Percentiles rank a stretch among this genome's conserved stretches.
Conservation (phyloP, 768 basidiomycete genomes). For the Mycena belliarum region DNA sequence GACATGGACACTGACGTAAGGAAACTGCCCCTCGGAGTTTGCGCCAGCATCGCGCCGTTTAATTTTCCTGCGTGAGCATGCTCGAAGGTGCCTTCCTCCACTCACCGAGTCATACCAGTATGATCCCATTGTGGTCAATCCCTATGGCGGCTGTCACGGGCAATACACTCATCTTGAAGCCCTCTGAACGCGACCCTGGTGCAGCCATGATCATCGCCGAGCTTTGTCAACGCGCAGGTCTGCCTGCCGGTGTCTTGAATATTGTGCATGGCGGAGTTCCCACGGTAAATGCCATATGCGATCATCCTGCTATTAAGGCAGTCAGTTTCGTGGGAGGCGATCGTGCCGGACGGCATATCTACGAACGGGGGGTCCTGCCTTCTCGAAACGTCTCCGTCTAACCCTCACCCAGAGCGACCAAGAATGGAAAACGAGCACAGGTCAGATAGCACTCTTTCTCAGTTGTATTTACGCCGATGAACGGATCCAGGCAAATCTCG, state of each 20-base stretch:
- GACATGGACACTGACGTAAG: conserved; percentile 96
- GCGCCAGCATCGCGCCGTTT: conserved; percentile 85
- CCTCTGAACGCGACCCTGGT: conserved; percentile 95
- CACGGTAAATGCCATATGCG: conserved; percentile 93
- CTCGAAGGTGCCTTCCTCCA: neutral
- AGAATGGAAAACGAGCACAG: conserved; percentile 88
- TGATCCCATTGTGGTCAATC: conserved; percentile 98
- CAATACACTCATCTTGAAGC: conserved; percentile 93
- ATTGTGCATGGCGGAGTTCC: conserved; percentile 88
- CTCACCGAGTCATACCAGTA: conserved; percentile 42
- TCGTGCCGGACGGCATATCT: conserved; percentile 91
- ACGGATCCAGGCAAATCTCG: conserved; percentile 56
- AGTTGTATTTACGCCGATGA: neutral
- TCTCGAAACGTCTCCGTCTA: neutral
- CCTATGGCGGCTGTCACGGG: conserved; percentile 87
- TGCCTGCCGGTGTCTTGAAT: conserved; percentile 85
- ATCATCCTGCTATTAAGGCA: conserved; percentile 87
- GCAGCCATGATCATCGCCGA: conserved; percentile 98
- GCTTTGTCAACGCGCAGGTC: conserved; percentile 84
- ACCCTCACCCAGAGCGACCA: conserved; percentile 59
- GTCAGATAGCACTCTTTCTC: conserved; percentile 30
- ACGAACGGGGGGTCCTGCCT: conserved; percentile 58
- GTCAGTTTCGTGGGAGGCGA: conserved; percentile 98
- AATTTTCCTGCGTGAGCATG: conserved; percentile 80
- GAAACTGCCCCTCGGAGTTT: conserved; percentile 83